phyloP scores from a whole-genome alignment of 331 rosid species.

The Rosa hybrid region DNA sequence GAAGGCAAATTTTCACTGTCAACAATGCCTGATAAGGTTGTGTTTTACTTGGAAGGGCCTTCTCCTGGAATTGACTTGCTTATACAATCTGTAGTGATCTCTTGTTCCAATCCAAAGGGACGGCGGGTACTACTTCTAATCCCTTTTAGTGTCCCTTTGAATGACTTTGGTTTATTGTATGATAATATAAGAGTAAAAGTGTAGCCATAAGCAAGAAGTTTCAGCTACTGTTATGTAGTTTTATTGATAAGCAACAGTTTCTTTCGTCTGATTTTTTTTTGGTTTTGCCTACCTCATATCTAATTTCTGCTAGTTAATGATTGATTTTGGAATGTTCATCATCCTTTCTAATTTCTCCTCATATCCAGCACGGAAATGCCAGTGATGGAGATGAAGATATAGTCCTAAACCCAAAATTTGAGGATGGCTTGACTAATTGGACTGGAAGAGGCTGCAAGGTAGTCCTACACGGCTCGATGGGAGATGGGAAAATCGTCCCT shows the following conservation, averaged over 20 bases:
- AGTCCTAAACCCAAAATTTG: conserved; percentile 68
- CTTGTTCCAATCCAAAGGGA: conserved; percentile 48
- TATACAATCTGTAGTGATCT: conserved; percentile 58
- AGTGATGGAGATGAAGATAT: conserved; percentile 52
- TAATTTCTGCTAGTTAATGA: neutral
- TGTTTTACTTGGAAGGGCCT: conserved; percentile 93
- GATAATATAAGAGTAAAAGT: neutral
- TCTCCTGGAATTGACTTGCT: conserved; percentile 78
- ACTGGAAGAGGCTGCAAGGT: conserved; percentile 95
- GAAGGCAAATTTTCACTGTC: conserved; percentile 79
- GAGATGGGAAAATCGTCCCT: conserved; percentile 73
- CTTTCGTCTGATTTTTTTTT: no score
- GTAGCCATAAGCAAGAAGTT: neutral
- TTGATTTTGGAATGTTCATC: conserved; percentile 10
- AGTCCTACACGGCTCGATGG: conserved; percentile 67
- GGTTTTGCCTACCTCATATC: neutral
- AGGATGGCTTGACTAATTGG: conserved; percentile 85
- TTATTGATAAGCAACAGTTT: neutral
- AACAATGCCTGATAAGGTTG: conserved; percentile 54
- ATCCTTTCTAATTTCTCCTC: neutral
- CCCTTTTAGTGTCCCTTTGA: neutral
- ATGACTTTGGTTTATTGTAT: neutral
- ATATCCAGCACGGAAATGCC: neutral
- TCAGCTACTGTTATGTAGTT: conserved; percentile 8
- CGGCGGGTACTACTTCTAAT: conserved; percentile 35